Evolutionary conservation across 345 rosid species (phyloP), one percentile per base, ranked within the genome.

Genomic region (Rhodamnia rubescens): DNA sequence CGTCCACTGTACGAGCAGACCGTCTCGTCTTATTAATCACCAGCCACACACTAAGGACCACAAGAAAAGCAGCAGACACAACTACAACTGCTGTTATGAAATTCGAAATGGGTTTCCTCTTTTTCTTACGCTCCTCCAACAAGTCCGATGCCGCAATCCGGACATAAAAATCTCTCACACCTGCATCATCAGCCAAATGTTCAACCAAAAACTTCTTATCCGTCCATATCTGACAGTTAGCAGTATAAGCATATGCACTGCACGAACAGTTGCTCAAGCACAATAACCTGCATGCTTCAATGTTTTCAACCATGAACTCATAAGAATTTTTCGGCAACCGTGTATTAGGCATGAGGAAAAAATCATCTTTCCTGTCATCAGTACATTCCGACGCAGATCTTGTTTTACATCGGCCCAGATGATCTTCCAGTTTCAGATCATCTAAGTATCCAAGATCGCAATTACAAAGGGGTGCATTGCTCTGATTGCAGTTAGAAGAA

Each of bases 251-350:
- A 85, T 87, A 90, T 53, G 91, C 90, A 29, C 74, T 87, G 83
- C 92, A 87, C 2, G 90, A 86, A 49, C 90, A 91, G 84, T 84
- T 87, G 29, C 80, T 89, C 6, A 85, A 85, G 87, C 90, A 91
- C 18, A 78, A 51, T 2, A 29, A 55, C 50, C 53, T 85, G 74
- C 92, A 91, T 20, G 59, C 85, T 49, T 55, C 57, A 0, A 36
- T 49, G 74, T 83, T 64, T 64, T 51, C 85, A 18, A n/a, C 87
- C 16, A 75, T 9, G 32, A 47, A 78, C 11, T 55, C 27, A 29
- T 53, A 75, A 18, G 87, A 29, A 83, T 85, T 44, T 18, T 44
- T 2, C 0, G 85, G 90, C 29, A 86, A 59, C 11, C 3, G 2
- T 58, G 84, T 11, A 47, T 85, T 32, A 6, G 53, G 13, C 49